phyloP scores from a whole-genome alignment of 768 basidiomycete species.

The Nidula microcarpa region DNA sequence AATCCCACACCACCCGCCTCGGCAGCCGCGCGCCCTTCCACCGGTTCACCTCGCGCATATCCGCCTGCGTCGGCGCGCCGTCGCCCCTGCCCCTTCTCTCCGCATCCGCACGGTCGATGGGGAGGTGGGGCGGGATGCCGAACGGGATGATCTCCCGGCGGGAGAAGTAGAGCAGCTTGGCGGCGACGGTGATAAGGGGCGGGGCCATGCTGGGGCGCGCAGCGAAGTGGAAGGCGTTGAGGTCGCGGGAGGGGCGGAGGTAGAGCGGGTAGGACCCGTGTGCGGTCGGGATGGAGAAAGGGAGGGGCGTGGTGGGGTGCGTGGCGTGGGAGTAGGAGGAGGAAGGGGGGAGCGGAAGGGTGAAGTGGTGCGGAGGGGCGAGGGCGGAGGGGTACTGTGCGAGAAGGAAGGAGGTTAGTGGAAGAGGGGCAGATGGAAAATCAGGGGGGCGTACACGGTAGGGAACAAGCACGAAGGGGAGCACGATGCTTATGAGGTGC shows the following conservation, averaged over 20 bases:
- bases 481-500: constrained; percentile 19
- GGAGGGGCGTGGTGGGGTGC: constrained; percentile 11
- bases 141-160: constrained; percentile 50
- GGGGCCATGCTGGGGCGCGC: constrained; percentile 19
- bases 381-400: constrained; percentile 52
- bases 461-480: constrained; percentile 37
- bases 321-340: constrained; percentile 2
- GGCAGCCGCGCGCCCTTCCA: constrained; percentile 26
- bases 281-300: constrained; percentile 20
- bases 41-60: constrained; percentile 56
- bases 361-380: constrained; percentile 60
- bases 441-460: constrained; percentile 35
- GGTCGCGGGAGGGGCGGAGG: constrained; percentile 15
- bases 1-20: constrained; percentile 21
- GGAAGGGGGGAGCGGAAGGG: constrained; percentile 35
- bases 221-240: constrained; percentile 23
- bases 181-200: constrained; percentile 53
- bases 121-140: constrained; percentile 34
- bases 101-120: constrained; percentile 21
- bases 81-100: constrained; percentile 13
- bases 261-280: constrained; percentile 51
- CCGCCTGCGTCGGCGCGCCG: constrained; percentile 49
- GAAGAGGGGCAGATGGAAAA: constrained; percentile 4
- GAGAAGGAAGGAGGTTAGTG: constrained; percentile 2
- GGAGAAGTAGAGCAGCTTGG: constrained; percentile 61